Base-by-base conservation (phyloP, 2,329 filamentous ascomycete species). In the Dryadomyces sulphureus region DNA sequence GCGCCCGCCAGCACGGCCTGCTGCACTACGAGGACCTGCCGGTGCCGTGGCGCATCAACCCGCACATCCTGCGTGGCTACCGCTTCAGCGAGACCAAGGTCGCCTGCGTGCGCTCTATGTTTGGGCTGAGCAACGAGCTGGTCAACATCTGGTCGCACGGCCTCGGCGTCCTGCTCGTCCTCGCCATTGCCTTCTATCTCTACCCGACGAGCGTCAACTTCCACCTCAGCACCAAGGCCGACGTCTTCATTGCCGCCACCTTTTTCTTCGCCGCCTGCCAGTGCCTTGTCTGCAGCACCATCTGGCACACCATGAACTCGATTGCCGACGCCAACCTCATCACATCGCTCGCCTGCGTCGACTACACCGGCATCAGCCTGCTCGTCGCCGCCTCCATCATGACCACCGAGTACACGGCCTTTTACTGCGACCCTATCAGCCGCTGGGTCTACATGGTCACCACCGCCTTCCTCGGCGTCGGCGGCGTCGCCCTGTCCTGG, bases 291-390 rank as follows among this genome's bases (percentile, higher is more conserved):
- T 98, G 92, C 78, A 93, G 84, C 51, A 90, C 83, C 52, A 79
- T 96, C 59, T 98, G 92, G 92, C 92, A 98, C 67, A 95, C 92
- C 22, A 96, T 98, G 88, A 94, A 90, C 67, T 87, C 86, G 56
- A 93, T 96, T 46, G 88, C 90, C 17, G 85, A 94, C 54, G 81
- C 94, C 57, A 77, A 79, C 19, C 76, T 94, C 38, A 83, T 98
- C 65, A 92, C 94, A 60, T 83, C 88, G 50, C 96, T 98, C 57
- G 92, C 92, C 17, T 98, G 92, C 61, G 88, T 98, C 49, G 92
- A 98, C 63, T 98, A 98, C 65, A 96, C 92, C 0, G 92, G 92
- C 46, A 98, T 98, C 54, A 94, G 89, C 1, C 70, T 98, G 43
- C 75, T 98, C 22, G 92, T 98, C 45, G 87, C 92, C 2, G 88